Percentiles rank a stretch among this genome's conserved stretches.
Evolutionary conservation across 345 rosid species (phyloP).

Genomic region (Camelina laxa): DNA sequence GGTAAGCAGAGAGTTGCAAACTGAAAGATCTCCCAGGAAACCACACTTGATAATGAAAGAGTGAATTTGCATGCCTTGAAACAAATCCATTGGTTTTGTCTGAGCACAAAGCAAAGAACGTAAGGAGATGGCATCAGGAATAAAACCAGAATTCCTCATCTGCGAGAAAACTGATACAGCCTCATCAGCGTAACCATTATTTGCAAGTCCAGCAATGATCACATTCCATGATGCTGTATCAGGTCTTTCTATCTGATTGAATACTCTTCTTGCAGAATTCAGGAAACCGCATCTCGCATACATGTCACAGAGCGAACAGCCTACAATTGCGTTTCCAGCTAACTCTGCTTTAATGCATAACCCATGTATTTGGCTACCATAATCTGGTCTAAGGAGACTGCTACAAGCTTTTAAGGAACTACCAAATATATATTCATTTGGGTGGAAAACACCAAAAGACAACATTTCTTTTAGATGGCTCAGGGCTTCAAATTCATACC

Average conservation of each 20-base stretch:
- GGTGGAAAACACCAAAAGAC: constrained; percentile 50
- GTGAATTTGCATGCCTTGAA: constrained; percentile 61
- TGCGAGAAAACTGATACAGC: constrained; percentile 46
- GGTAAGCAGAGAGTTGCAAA: constrained; percentile 59
- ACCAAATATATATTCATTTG: constrained; percentile 65
- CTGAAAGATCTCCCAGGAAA: constrained; percentile 46
- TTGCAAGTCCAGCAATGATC: constrained; percentile 61
- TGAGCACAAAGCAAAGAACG: constrained; percentile 59
- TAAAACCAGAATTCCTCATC: constrained; percentile 47
- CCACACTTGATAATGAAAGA: constrained; percentile 57
- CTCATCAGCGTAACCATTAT: constrained; percentile 46
- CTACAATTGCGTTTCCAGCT: constrained; percentile 45
- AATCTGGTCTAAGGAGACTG: constrained; percentile 52
- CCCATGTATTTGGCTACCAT: constrained; percentile 62
- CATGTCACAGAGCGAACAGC: constrained; percentile 65
- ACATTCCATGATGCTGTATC: constrained; percentile 70
- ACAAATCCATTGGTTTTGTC: constrained; percentile 38
- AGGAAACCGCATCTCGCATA: constrained; percentile 60
- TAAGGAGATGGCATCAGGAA: constrained; percentile 55
- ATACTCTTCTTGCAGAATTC: constrained; percentile 49
- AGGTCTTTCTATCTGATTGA: constrained; percentile 54
- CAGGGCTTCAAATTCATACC: constrained; percentile 59
- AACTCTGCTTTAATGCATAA: constrained; percentile 57
- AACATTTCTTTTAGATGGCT: constrained; percentile 54
- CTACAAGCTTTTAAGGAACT: constrained; percentile 63